A percentile compares a stretch with the other conserved stretches of the same genome.
Evolutionary conservation across 345 rosid genomes (phyloP).

Genomic region (Kandelia obovata): DNA sequence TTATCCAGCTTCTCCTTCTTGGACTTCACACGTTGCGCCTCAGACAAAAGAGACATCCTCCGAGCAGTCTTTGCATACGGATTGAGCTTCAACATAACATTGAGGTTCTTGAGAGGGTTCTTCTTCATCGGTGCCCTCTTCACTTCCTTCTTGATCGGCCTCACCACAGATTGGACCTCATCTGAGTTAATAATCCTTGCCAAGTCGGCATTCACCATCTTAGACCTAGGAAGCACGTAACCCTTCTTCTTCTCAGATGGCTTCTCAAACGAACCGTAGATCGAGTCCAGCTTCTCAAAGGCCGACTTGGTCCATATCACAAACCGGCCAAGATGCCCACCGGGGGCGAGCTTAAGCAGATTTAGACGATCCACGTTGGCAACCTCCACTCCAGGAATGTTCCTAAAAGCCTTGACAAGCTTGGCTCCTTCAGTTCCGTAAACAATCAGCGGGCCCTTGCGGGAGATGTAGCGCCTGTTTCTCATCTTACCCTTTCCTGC

Average conservation of each 20-base stretch:
- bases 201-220: slow-evolving; percentile 95
- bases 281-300: slow-evolving; percentile 85
- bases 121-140: slow-evolving; percentile 91
- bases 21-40: slow-evolving; percentile 80
- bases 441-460: slow-evolving; percentile 81
- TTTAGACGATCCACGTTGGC: slow-evolving; percentile 82
- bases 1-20: slow-evolving; percentile 97
- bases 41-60: slow-evolving; percentile 94
- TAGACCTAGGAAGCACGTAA: slow-evolving; percentile 74
- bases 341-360: slow-evolving; percentile 85
- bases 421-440: slow-evolving; percentile 69
- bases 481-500: slow-evolving; percentile 91
- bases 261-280: slow-evolving; percentile 85
- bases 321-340: slow-evolving; percentile 93
- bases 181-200: slow-evolving; percentile 93
- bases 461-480: slow-evolving; percentile 68
- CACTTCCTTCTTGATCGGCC: slow-evolving; percentile 61
- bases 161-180: slow-evolving; percentile 90
- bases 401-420: slow-evolving; percentile 80
- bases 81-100: slow-evolving; percentile 75
- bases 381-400: slow-evolving; percentile 90
- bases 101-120: slow-evolving; percentile 86
- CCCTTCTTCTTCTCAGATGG: slow-evolving; percentile 88
- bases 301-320: slow-evolving; percentile 96
- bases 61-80: slow-evolving; percentile 94